Percentiles rank a stretch among this genome's conserved stretches.
These are phyloP conservation scores for Stagonosporopsis cucurbitacearum DNA, from an alignment of 2,329 filamentous ascomycete species.

Conservation along the genomic window DNA sequence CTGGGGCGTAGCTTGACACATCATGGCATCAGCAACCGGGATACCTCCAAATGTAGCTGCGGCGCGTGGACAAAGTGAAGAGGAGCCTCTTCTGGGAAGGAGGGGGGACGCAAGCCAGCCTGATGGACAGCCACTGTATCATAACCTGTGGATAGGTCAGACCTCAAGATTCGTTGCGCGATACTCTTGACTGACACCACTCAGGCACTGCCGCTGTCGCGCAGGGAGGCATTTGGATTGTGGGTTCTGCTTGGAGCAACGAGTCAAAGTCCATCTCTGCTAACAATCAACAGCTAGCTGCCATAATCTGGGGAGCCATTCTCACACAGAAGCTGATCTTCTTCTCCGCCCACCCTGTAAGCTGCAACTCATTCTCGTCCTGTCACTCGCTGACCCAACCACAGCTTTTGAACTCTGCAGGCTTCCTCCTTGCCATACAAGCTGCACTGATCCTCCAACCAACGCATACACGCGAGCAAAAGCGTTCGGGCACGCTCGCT, in stretches of 20 bases:
- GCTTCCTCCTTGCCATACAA: slow-evolving; percentile 77
- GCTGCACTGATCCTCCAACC: slow-evolving; percentile 87
- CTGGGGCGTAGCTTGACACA: not conserved
- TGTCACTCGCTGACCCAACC: slow-evolving; percentile 10
- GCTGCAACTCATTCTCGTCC: slow-evolving; percentile 37
- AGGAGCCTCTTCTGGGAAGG: slow-evolving; percentile 73
- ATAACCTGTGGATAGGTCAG: slow-evolving; percentile 78
- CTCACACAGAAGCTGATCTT: slow-evolving; percentile 75
- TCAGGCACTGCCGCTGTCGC: slow-evolving; percentile 81
- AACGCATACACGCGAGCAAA: slow-evolving; percentile 78
- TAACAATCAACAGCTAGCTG: slow-evolving; percentile 61
- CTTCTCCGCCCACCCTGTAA: slow-evolving; percentile 88
- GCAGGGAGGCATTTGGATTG: slow-evolving; percentile 77
- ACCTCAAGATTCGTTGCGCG: not conserved
- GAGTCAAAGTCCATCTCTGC: not conserved
- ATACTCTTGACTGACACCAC: slow-evolving; percentile 19
- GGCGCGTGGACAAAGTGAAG: slow-evolving; percentile 53
- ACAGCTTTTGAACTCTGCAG: slow-evolving; percentile 65
- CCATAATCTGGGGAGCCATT: slow-evolving; percentile 79
- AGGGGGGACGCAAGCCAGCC: slow-evolving; percentile 76
- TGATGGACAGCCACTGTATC: slow-evolving; percentile 66
- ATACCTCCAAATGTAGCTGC: slow-evolving; percentile 61
- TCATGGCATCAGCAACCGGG: slow-evolving; percentile 73
- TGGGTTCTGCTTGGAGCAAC: slow-evolving; percentile 44
- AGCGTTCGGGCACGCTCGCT: slow-evolving; percentile 65